Evolutionary conservation across 2,329 filamentous ascomycete genomes (phyloP).

Genomic region (Ophiocordyceps sinensis): DNA sequence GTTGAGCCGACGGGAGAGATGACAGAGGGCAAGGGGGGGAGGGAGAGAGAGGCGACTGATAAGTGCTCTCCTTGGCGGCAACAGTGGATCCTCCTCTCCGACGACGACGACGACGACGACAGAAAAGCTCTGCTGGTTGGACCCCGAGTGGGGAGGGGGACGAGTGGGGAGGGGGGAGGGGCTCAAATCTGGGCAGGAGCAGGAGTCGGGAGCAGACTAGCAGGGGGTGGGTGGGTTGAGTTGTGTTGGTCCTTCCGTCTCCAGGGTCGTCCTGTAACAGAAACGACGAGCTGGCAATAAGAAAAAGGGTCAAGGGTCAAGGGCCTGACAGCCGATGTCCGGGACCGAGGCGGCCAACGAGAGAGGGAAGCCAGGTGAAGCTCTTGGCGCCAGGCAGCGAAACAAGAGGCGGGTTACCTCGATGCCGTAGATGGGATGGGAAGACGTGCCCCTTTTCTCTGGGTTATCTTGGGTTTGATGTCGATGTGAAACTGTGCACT

Average conservation of each 20-base stretch:
- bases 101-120: background rate
- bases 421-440: background rate
- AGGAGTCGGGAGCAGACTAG: background rate
- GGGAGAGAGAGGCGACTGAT: background rate
- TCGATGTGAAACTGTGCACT: background rate
- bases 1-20: background rate
- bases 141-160: constrained; percentile 1
- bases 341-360: background rate
- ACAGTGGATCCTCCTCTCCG: background rate
- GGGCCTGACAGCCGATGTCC: background rate
- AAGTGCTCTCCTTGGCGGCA: background rate
- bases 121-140: constrained; percentile 1
- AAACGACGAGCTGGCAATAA: no score
- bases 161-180: background rate
- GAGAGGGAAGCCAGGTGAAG: background rate
- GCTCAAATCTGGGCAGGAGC: background rate
- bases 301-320: background rate
- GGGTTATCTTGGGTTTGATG: background rate
- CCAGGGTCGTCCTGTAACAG: no score
- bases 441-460: background rate
- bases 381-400: background rate
- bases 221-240: background rate
- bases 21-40: background rate
- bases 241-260: no score
- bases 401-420: background rate